phyloP scores from a whole-genome alignment of 1,139 yeast genomes.

The Yamadazyma friedrichii region DNA sequence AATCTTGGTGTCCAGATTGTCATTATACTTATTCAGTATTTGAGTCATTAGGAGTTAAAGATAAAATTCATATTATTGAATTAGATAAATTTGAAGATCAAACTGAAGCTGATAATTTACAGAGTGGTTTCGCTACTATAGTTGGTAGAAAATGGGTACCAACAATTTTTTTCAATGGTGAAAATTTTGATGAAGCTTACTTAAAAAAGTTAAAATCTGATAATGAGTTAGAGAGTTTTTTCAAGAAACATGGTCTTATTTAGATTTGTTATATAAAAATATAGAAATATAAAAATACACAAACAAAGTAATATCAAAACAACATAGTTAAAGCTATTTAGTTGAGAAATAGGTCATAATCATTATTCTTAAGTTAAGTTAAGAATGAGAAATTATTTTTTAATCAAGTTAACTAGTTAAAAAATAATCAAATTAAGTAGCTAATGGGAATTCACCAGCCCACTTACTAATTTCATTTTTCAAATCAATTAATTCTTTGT shows the following conservation, averaged over 20 bases:
- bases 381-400: neutral
- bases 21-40: conserved; percentile 58
- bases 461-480: conserved; percentile 83
- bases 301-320: neutral
- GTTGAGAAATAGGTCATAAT: conserved; percentile 9
- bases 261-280: neutral
- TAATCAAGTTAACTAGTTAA: neutral
- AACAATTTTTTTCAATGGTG: conserved; percentile 64
- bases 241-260: conserved; percentile 26
- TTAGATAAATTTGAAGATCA: conserved; percentile 54
- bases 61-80: conserved; percentile 55
- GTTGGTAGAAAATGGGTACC: conserved; percentile 74
- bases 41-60: conserved; percentile 46
- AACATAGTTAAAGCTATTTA: conserved; percentile 7
- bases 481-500: conserved; percentile 58
- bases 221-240: conserved; percentile 41
- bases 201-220: conserved; percentile 43
- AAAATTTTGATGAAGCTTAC: conserved; percentile 56
- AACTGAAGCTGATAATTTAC: conserved; percentile 53
- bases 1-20: conserved; percentile 81
- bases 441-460: conserved; percentile 94
- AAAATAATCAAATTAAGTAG: conserved; percentile 43
- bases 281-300: neutral
- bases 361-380: conserved; percentile 7
- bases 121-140: conserved; percentile 57